A percentile compares a stretch with the other conserved stretches of the same genome.
Evolutionary conservation across 495 filamentous ascomycete species (phyloP).

Genomic region (Aspergillus sclerotioniger): DNA sequence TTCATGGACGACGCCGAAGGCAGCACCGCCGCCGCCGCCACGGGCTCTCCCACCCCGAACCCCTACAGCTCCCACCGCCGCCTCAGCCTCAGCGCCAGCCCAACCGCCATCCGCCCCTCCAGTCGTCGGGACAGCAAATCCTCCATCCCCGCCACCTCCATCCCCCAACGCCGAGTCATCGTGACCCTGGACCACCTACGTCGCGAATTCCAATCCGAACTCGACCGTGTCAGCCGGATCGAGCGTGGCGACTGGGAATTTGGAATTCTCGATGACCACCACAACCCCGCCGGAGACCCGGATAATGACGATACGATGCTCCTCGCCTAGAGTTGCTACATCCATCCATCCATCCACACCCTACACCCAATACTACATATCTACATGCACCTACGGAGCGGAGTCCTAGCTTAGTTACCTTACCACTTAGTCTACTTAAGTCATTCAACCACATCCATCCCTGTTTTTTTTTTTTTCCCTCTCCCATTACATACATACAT

Average conservation of each 20-base stretch:
- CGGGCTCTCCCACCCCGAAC: constrained; percentile 13
- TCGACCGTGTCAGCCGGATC: constrained; percentile 70
- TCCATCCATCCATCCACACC: not conserved
- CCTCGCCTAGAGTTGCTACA: constrained; percentile 25
- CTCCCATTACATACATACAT: no score
- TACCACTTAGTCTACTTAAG: no score
- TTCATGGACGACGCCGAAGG: constrained; percentile 40
- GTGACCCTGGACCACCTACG: constrained; percentile 81
- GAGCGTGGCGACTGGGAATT: constrained; percentile 63
- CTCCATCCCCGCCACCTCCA: constrained; percentile 17
- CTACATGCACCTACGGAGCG: no score
- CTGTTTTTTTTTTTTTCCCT: no score
- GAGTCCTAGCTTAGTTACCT: not conserved
- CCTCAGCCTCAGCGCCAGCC: constrained; percentile 12
- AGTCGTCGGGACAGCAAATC: constrained; percentile 27
- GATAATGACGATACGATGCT: constrained; percentile 48
- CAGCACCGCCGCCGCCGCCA: no score
- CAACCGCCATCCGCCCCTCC: constrained; percentile 7
- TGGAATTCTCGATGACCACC: constrained; percentile 38
- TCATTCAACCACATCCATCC: no score
- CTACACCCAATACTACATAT: no score
- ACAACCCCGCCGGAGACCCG: constrained; percentile 11
- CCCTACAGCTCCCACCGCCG: constrained; percentile 15
- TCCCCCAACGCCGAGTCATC: constrained; percentile 45
- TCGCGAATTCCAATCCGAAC: constrained; percentile 79